Evolutionary conservation across 2,329 filamentous ascomycete species (phyloP).

Genomic region (Neonectria ditissima): DNA sequence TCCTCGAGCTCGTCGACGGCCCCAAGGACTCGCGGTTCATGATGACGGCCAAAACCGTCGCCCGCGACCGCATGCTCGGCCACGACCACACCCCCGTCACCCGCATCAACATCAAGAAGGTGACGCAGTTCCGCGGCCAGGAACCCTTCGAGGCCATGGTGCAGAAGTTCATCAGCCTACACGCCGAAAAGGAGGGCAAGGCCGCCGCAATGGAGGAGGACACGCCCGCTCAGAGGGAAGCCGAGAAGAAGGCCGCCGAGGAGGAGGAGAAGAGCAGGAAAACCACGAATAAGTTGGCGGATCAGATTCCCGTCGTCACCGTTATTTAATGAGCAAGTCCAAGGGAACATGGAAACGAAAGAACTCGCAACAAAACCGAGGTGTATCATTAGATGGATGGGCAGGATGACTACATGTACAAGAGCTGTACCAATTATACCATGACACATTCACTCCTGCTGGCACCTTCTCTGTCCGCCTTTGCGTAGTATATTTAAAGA

Average conservation of each 20-base stretch:
- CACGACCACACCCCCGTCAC: slow-evolving; percentile 77
- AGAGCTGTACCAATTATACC: slow-evolving; percentile 47
- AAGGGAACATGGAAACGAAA: slow-evolving; percentile 37
- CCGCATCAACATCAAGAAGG: slow-evolving; percentile 82
- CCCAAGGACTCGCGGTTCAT: slow-evolving; percentile 94
- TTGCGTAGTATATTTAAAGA: slow-evolving; percentile 4
- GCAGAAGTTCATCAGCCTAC: slow-evolving; percentile 51
- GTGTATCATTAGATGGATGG: slow-evolving; percentile 38
- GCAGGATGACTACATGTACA: slow-evolving; percentile 44
- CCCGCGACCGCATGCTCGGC: slow-evolving; percentile 68
- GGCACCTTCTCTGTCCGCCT: slow-evolving; percentile 23
- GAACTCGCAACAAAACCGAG: slow-evolving; percentile 35
- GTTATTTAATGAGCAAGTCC: not conserved
- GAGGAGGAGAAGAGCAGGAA: slow-evolving; percentile 46
- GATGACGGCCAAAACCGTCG: slow-evolving; percentile 88
- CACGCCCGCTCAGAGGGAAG: slow-evolving; percentile 35
- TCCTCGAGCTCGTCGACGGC: slow-evolving; percentile 95
- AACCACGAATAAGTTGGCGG: slow-evolving; percentile 49
- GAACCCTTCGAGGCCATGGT: slow-evolving; percentile 76
- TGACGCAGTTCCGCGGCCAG: slow-evolving; percentile 81
- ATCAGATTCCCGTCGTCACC: slow-evolving; percentile 18
- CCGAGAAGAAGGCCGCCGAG: slow-evolving; percentile 38
- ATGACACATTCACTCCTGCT: slow-evolving; percentile 33
- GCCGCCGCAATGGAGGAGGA: slow-evolving; percentile 31
- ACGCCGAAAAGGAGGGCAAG: slow-evolving; percentile 35